phyloP scores from a whole-genome alignment of 2,329 filamentous ascomycete genomes.

The Paraphaeosphaeria sporulosa region DNA sequence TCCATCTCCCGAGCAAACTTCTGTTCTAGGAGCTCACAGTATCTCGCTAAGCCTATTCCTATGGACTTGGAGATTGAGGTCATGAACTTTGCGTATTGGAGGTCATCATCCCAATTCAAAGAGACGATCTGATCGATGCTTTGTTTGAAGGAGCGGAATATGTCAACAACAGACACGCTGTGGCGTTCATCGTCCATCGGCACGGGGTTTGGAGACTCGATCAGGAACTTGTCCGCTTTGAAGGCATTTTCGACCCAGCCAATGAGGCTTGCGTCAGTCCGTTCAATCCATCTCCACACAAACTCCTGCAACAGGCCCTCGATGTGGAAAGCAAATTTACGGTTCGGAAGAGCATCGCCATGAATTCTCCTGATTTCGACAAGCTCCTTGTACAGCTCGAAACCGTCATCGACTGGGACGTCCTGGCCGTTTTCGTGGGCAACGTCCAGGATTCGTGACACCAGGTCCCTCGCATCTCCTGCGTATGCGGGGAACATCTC shows the following conservation, averaged over 20 bases:
- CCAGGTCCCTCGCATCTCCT: slow-evolving; percentile 84
- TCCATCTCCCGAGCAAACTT: slow-evolving; percentile 94
- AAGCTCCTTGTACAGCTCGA: slow-evolving; percentile 89
- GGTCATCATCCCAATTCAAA: slow-evolving; percentile 90
- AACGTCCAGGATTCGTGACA: slow-evolving; percentile 79
- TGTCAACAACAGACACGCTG: slow-evolving; percentile 90
- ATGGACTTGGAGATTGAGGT: slow-evolving; percentile 88
- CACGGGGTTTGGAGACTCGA: slow-evolving; percentile 70
- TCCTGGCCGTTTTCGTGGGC: slow-evolving; percentile 75
- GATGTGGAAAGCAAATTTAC: slow-evolving; percentile 84
- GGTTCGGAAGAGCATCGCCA: slow-evolving; percentile 71
- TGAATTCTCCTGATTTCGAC: slow-evolving; percentile 86
- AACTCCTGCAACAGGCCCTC: slow-evolving; percentile 88
- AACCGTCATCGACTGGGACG: slow-evolving; percentile 88
- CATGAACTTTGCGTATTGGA: slow-evolving; percentile 97
- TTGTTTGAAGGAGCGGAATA: slow-evolving; percentile 93
- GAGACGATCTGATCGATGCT: slow-evolving; percentile 85
- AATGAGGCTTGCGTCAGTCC: slow-evolving; percentile 79
- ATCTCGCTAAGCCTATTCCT: slow-evolving; percentile 80
- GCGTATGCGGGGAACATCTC: slow-evolving; percentile 91
- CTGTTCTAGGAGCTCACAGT: slow-evolving; percentile 90
- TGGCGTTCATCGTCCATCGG: slow-evolving; percentile 84
- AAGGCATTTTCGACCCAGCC: slow-evolving; percentile 90
- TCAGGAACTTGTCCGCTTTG: slow-evolving; percentile 85
- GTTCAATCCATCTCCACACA: slow-evolving; percentile 92